Conservation (phyloP, 2,329 filamentous ascomycete genomes). For the Aspergillus pseudoglaucus region DNA sequence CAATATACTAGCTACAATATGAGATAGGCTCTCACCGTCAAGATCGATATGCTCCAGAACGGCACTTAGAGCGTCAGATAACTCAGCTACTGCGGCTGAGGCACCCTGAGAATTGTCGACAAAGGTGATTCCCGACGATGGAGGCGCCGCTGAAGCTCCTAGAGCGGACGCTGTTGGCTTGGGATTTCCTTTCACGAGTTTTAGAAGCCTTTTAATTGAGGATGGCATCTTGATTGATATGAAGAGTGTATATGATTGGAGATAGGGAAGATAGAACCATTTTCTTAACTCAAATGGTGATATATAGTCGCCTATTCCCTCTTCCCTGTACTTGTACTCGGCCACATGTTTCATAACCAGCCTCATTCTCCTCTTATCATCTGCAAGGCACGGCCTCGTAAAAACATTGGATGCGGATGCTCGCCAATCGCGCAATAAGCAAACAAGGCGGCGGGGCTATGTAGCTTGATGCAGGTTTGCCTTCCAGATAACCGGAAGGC, state of each 20-base stretch:
- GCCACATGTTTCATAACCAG: background rate
- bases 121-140: conserved; percentile 1
- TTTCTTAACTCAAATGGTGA: background rate
- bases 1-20: background rate
- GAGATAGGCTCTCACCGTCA: background rate
- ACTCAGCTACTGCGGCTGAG: conserved; percentile 2
- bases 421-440: background rate
- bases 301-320: background rate
- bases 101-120: conserved; percentile 4
- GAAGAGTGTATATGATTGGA: background rate
- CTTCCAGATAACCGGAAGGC: background rate
- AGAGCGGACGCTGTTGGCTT: conserved; percentile 1
- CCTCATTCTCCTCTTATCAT: background rate
- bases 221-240: background rate
- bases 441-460: background rate
- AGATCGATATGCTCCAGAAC: conserved; percentile 2
- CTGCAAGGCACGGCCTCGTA: background rate
- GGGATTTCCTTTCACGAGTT: conserved; percentile 1
- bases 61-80: conserved; percentile 2
- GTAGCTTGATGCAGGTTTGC: background rate
- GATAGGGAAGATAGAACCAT: background rate
- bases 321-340: background rate
- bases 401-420: too few species aligned
- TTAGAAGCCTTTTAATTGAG: background rate
- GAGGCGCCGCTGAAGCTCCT: background rate